Base-by-base conservation (phyloP, 306 rosid genomes). In the Delonix regia region DNA sequence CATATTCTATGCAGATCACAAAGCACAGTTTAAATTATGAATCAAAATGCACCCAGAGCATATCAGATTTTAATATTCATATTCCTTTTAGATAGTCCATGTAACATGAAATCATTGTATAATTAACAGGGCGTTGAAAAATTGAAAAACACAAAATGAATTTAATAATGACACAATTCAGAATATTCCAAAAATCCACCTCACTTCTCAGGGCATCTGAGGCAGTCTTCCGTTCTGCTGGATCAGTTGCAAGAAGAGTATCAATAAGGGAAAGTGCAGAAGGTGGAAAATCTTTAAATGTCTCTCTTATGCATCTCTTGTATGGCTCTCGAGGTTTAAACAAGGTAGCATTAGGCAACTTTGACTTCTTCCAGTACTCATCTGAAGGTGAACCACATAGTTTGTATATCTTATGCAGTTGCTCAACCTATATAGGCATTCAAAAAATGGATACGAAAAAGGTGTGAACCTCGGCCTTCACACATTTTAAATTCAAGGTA, bases 331-430 rank as follows among this genome's bases (percentile, higher is more conserved):
- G 87, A 21, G 99, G 99, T 85, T 82, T 92, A 83, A 89, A 94
- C 86, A 92, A 84, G 57, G 94, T 88, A 78, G 97, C 97, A 84
- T 94, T 92, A 2, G 97, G 97, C 86, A 94, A 79, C 91, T 85
- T 94, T 51, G 97, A 90, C 76, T 81, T 94, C 80, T 80, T 90
- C 90, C 94, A 94, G 76, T 92, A 94, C 71, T 92, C 99, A 76
- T 94, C 99, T 6, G 99, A 84, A 59, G 97, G 97, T 70, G 99
- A 92, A 85, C 99, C 99, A 49, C 99, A 94, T 41, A 92, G 87
- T 84, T 94, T 92, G 87, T 88, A 94, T 88, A 94, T 94, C 89
- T 92, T 94, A 78, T 94, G 99, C 60, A 94, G 85, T 79, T 94
- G 99, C 87, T 94, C 99, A 77, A 94, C 99, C 99, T 94, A 73